phyloP scores from a whole-genome alignment of 768 basidiomycete genomes.

The Boletus eberwhitei region DNA sequence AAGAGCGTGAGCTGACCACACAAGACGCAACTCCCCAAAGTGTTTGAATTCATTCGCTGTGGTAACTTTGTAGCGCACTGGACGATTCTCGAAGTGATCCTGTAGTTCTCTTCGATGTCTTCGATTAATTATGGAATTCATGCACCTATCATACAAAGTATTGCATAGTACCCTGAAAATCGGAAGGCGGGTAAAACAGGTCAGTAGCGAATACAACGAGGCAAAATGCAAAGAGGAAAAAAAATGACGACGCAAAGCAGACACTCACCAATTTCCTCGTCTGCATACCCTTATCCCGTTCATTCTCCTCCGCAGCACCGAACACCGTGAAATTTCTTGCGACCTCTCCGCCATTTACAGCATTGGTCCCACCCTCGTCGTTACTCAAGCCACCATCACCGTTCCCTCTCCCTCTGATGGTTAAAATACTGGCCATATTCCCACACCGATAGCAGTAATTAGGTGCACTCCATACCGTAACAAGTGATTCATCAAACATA shows the following conservation, averaged over 20 bases:
- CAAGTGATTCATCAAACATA: conserved; percentile 92
- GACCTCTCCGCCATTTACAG: conserved; percentile 14
- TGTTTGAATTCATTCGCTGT: background rate
- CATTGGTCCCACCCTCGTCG: background rate
- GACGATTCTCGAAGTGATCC: background rate
- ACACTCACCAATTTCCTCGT: conserved; percentile 64
- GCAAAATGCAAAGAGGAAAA: background rate
- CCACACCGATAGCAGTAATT: conserved; percentile 87
- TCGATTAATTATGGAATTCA: conserved; percentile 1
- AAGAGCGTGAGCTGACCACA: no score
- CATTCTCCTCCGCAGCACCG: conserved; percentile 86
- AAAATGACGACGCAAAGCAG: background rate
- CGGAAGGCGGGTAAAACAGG: background rate
- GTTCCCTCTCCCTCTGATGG: conserved; percentile 62
- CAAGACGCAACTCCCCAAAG: no score
- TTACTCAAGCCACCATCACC: conserved; percentile 12
- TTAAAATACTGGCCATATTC: conserved; percentile 89
- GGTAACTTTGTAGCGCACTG: background rate
- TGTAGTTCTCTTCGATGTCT: background rate
- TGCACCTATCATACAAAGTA: conserved; percentile 35
- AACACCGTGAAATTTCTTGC: conserved; percentile 75
- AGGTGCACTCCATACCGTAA: conserved; percentile 91
- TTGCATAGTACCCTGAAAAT: conserved; percentile 35
- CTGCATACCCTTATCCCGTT: conserved; percentile 77
- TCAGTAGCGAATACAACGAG: background rate